These are phyloP conservation scores for Pleurotus sapidus DNA, from an alignment of 768 basidiomycete species.

Conservation along the genomic window DNA sequence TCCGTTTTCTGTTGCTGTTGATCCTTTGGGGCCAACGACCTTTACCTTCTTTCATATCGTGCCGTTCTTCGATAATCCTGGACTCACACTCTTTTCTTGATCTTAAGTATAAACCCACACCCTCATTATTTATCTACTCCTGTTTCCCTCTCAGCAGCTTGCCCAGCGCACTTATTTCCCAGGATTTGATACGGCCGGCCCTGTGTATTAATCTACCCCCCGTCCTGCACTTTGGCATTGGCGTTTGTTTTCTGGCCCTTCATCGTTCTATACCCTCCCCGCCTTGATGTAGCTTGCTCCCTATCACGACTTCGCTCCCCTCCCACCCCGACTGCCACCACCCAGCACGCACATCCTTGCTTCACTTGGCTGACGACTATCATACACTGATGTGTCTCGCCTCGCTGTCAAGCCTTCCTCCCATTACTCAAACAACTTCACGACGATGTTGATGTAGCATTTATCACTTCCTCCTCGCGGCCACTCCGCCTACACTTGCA, in stretches of 20 bases:
- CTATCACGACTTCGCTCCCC: background rate
- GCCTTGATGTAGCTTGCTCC: background rate
- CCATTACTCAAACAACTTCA: background rate
- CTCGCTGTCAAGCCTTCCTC: background rate
- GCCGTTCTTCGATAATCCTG: background rate
- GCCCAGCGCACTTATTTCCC: background rate
- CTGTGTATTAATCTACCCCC: slow-evolving; percentile 2
- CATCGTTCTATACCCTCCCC: slow-evolving; percentile 4
- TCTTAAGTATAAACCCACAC: background rate
- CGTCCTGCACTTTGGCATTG: background rate
- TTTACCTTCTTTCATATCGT: background rate
- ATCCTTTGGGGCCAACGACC: background rate
- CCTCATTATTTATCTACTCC: background rate
- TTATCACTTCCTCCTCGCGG: background rate
- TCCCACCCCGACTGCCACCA: background rate
- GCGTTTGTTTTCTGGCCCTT: background rate
- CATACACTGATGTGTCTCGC: background rate
- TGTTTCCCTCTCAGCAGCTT: background rate
- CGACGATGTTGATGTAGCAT: background rate
- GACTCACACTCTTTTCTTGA: slow-evolving; percentile 1
- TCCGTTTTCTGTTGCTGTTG: background rate
- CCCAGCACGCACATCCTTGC: background rate
- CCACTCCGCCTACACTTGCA: background rate
- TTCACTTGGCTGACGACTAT: background rate
- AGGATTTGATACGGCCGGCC: slow-evolving; percentile 9